Base-by-base conservation (phyloP, 2,329 filamentous ascomycete genomes). In the Daldinia eschscholtzii region DNA sequence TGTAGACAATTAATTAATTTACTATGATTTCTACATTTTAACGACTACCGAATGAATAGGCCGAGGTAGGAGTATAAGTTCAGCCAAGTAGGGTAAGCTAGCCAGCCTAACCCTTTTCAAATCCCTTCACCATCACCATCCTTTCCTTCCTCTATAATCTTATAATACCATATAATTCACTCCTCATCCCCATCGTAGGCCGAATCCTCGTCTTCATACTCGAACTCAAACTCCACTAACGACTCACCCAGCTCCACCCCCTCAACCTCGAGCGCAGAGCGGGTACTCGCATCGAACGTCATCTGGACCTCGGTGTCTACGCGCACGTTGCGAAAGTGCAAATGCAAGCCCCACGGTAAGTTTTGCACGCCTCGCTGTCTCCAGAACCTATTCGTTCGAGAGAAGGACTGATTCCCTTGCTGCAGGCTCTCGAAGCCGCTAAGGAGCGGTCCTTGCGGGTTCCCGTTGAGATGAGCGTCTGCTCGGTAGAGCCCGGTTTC, bases 401-500 rank as follows among this genome's bases (percentile, higher is more conserved):
- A 23, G 28, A 67, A 66, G 13, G 23, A 77, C 12, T 71, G 39
- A 56, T 82, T 82, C 15, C 78, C 79, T 57, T 82, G 84, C 73
- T 89, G 87, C 4, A 76, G 65, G 1, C 75, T 76, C 61, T 86
- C 83, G 33, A 80, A 81, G 5, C 76, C 71, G 1, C 83, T 81
- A 6, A 86, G 72, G 4, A 90, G 79, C 2, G 85, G 86, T 50
- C 75, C 76, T 1, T 61, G 64, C 0, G 80, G 79, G 46, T 88
- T 81, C 1, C 77, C 75, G 18, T 85, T 74, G 2, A 81, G 70
- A 70, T 90, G 88, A 0, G 82, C 82, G 5, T 88, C 84, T 4
- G 66, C 73, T 3, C 83, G 78, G 72, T 83, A 89, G 1, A 88
- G 76, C 1, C 79, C 79, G 0, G 84, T 83, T 1, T 77, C 70